phyloP scores from a whole-genome alignment of 352 stramenopile species.

The Phytophthora sp. region DNA sequence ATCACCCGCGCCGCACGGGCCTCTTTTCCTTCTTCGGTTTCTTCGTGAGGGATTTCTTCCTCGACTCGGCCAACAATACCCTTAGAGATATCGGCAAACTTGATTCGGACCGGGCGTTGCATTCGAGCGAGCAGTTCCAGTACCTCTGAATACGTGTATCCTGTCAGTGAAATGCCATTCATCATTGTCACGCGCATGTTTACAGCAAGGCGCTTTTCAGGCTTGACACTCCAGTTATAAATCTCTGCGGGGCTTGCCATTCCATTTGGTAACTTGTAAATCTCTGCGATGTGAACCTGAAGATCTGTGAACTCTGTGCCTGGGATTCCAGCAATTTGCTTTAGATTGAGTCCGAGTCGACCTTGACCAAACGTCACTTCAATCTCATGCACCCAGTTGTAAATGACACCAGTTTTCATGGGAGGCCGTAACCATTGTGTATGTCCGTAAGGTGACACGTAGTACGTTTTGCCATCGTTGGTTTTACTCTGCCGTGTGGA shows the following conservation, averaged over 20 bases:
- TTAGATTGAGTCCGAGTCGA: slow-evolving; percentile 81
- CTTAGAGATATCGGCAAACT: slow-evolving; percentile 83
- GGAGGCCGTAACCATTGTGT: slow-evolving; percentile 84
- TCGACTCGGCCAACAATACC: slow-evolving; percentile 86
- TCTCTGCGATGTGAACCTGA: slow-evolving; percentile 80
- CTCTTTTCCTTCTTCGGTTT: slow-evolving; percentile 78
- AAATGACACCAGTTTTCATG: slow-evolving; percentile 75
- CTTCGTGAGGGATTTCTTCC: slow-evolving; percentile 60
- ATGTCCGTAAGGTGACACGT: slow-evolving; percentile 82
- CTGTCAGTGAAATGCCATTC: slow-evolving; percentile 74
- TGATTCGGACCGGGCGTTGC: slow-evolving; percentile 73
- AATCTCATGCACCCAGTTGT: slow-evolving; percentile 86
- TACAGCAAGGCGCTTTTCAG: slow-evolving; percentile 80
- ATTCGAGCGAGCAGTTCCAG: slow-evolving; percentile 78
- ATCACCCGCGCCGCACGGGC: slow-evolving; percentile 55
- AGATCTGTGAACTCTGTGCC: slow-evolving; percentile 77
- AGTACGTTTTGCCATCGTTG: slow-evolving; percentile 88
- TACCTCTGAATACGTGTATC: slow-evolving; percentile 83
- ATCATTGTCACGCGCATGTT: slow-evolving; percentile 88
- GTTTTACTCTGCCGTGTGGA: slow-evolving; percentile 81
- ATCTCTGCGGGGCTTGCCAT: slow-evolving; percentile 87
- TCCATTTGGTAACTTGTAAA: slow-evolving; percentile 85
- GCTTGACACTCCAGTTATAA: slow-evolving; percentile 92
- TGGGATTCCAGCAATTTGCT: slow-evolving; percentile 79
- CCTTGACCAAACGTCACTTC: slow-evolving; percentile 84